Conservation (phyloP, 2,329 filamentous ascomycete genomes). For the Geoglossum cookeanum region DNA sequence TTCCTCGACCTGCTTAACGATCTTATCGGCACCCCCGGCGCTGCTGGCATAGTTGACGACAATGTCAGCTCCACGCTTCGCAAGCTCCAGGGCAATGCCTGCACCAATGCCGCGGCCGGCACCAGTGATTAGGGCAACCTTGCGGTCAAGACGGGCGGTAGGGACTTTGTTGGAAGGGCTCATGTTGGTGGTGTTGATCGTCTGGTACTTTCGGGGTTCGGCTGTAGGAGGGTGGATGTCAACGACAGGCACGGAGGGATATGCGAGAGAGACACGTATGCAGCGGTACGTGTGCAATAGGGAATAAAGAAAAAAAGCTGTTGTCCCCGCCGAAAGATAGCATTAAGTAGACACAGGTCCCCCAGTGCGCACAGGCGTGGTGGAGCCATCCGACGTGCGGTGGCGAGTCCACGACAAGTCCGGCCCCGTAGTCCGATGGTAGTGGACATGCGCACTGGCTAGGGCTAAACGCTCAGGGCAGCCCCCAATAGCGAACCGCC, state of each 20-base stretch:
- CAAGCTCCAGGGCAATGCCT: conserved; percentile 48
- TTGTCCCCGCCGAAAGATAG: not conserved
- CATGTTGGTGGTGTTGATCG: not conserved
- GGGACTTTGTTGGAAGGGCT: conserved; percentile 15
- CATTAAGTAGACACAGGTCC: not conserved
- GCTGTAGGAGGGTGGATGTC: not conserved
- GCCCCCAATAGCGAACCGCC: no score
- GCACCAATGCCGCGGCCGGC: conserved; percentile 46
- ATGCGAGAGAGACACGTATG: not conserved
- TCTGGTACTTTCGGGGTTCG: not conserved
- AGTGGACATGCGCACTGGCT: no score
- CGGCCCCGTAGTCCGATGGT: no score
- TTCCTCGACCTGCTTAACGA: conserved; percentile 9
- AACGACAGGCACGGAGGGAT: not conserved
- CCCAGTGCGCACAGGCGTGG: not conserved
- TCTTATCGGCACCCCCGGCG: conserved; percentile 28
- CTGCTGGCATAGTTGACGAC: conserved; percentile 46
- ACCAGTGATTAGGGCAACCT: conserved; percentile 44
- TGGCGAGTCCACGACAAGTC: no score
- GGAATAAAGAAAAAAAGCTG: not conserved
- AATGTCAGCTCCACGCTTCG: conserved; percentile 42
- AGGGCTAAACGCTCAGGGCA: no score
- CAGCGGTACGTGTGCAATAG: not conserved
- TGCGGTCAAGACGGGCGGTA: conserved; percentile 30
- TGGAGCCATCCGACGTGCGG: not conserved